Evolutionary conservation across 306 rosid genomes (phyloP).

Genomic region (Mimosa pudica): DNA sequence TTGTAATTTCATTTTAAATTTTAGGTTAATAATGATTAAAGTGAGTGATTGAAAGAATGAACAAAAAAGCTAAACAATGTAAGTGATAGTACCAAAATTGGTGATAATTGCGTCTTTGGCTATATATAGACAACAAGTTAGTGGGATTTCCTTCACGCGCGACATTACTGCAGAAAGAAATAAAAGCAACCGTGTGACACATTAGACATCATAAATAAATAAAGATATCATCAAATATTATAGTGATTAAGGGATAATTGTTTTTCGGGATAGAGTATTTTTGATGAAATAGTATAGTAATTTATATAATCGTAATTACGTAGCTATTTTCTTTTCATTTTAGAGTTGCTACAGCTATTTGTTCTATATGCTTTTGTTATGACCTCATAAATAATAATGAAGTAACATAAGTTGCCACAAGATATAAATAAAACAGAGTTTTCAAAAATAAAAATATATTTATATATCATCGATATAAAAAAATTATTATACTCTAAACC

Average conservation of each 20-base stretch:
- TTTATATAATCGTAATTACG: neutral
- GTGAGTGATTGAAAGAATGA: neutral
- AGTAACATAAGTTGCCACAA: no score
- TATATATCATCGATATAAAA: no score
- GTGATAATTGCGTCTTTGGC: slow-evolving; percentile 40
- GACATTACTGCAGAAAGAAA: slow-evolving; percentile 31
- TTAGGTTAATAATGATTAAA: slow-evolving; percentile 24
- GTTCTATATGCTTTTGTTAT: no score
- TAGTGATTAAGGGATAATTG: neutral
- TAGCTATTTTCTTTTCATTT: no score
- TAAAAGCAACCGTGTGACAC: neutral
- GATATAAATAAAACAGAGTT: no score
- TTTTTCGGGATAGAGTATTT: no score
- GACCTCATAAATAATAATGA: no score
- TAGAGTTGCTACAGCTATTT: neutral
- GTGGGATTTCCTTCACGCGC: slow-evolving; percentile 39
- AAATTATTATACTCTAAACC: neutral
- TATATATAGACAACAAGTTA: slow-evolving; percentile 26
- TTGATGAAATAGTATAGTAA: no score
- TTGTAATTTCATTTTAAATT: neutral
- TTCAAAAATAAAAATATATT: no score
- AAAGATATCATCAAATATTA: neutral
- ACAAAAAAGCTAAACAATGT: slow-evolving; percentile 20
- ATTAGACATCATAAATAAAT: neutral
- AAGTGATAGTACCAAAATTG: slow-evolving; percentile 14